phyloP scores from a whole-genome alignment of 208 protist genomes.

The Acanthamoeba royreba region DNA sequence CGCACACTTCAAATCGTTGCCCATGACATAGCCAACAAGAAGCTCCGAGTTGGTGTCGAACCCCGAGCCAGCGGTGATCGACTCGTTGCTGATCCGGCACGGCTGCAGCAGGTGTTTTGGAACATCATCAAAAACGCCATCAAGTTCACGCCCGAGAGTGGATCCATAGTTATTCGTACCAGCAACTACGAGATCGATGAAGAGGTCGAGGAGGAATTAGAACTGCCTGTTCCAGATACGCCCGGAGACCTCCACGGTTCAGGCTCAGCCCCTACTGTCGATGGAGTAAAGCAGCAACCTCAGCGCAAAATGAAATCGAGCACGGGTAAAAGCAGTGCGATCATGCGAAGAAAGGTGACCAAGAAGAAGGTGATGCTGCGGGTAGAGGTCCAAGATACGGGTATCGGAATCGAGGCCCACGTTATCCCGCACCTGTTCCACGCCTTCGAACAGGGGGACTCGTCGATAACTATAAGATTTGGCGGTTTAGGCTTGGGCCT shows the following conservation, averaged over 20 bases:
- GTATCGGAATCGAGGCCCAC: slow-evolving; percentile 19
- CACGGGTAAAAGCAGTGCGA: not conserved
- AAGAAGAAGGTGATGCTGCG: slow-evolving; percentile 1
- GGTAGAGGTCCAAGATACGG: slow-evolving; percentile 18
- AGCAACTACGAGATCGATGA: slow-evolving; percentile 32
- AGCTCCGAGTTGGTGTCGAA: not conserved
- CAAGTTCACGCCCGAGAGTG: slow-evolving; percentile 33
- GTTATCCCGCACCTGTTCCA: slow-evolving; percentile 11
- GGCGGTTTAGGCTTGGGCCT: slow-evolving; percentile 4
- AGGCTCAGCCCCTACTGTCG: not conserved
- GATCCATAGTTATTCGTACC: not conserved
- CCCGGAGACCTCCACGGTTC: not conserved
- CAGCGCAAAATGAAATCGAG: not conserved
- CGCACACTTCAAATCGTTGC: not conserved
- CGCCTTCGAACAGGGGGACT: slow-evolving; percentile 1
- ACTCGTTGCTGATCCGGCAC: not conserved
- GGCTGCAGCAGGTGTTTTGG: slow-evolving; percentile 17
- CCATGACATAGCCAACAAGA: not conserved
- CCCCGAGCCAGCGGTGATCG: not conserved
- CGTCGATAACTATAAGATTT: not conserved
- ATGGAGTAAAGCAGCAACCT: not conserved
- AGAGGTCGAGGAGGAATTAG: not conserved
- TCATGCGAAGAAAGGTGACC: not conserved
- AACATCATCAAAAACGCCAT: slow-evolving; percentile 29
- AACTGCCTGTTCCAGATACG: not conserved